These are phyloP conservation scores for Ambispora gerdemannii DNA, from an alignment of 192 early-diverging fungal species.

Conservation along the genomic window DNA sequence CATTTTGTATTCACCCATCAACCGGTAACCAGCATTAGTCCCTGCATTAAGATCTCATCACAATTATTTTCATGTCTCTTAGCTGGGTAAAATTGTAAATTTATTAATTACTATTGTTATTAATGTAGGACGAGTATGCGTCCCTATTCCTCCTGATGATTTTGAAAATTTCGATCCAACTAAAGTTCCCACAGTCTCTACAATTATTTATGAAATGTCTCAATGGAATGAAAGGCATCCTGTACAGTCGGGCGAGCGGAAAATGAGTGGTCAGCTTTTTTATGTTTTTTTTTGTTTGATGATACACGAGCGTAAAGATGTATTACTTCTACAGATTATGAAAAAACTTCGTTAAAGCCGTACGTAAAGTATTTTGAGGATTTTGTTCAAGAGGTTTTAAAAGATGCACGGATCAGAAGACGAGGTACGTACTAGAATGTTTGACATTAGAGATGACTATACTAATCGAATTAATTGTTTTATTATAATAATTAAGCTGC, in stretches of 20 bases:
- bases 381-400: conserved; percentile 55
- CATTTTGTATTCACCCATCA: conserved; percentile 96
- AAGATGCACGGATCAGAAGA: conserved; percentile 37
- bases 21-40: conserved; percentile 64
- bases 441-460: background rate
- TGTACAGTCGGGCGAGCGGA: background rate
- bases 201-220: conserved; percentile 61
- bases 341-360: conserved; percentile 55
- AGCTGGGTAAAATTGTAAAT: no score
- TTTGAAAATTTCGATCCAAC: conserved; percentile 86
- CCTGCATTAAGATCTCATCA: no score
- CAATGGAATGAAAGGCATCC: conserved; percentile 30
- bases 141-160: conserved; percentile 76
- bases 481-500: background rate
- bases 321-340: conserved; percentile 41
- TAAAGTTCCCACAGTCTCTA: conserved; percentile 66
- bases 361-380: conserved; percentile 65
- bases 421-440: conserved; percentile 37
- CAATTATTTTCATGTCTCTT: no score
- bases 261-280: background rate
- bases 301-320: background rate
- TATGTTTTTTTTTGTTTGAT: background rate
- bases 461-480: background rate
- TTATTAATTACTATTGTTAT: background rate
- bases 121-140: conserved; percentile 77